Conservation (phyloP, 306 rosid species). For the Quillaja saponaria region DNA sequence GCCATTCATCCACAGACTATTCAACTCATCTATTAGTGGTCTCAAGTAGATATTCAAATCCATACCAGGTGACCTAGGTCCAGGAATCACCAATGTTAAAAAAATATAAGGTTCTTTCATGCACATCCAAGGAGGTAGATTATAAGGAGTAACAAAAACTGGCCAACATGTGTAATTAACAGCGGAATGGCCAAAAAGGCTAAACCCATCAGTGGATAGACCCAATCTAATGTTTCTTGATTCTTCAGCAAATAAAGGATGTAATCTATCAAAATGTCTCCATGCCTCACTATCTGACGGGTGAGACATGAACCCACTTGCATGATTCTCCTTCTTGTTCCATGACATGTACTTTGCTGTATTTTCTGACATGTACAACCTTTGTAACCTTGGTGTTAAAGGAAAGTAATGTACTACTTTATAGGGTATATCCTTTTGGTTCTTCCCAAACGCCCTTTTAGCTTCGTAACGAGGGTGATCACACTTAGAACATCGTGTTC, state of each 20-base stretch:
- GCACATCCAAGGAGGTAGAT: not conserved
- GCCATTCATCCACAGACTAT: not conserved
- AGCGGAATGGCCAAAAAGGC: not conserved
- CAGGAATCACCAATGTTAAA: not conserved
- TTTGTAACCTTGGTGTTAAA: not conserved
- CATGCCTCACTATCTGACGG: not conserved
- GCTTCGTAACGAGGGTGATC: no score
- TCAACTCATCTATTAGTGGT: slow-evolving; percentile 3
- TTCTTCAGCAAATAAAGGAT: not conserved
- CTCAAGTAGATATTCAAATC: not conserved
- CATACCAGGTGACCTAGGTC: not conserved
- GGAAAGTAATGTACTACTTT: not conserved
- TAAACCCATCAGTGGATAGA: not conserved
- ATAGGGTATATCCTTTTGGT: not conserved
- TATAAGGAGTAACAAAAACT: not conserved
- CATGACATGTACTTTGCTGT: not conserved
- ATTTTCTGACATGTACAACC: not conserved
- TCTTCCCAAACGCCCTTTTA: not conserved
- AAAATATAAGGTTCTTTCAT: not conserved
- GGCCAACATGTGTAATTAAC: not conserved
- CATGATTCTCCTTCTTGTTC: not conserved
- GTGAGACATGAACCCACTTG: not conserved
- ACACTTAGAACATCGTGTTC: no score
- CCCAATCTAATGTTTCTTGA: not conserved
- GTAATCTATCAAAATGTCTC: not conserved